Conservation (phyloP, 768 basidiomycete species). For the Albatrellus ellisii region DNA sequence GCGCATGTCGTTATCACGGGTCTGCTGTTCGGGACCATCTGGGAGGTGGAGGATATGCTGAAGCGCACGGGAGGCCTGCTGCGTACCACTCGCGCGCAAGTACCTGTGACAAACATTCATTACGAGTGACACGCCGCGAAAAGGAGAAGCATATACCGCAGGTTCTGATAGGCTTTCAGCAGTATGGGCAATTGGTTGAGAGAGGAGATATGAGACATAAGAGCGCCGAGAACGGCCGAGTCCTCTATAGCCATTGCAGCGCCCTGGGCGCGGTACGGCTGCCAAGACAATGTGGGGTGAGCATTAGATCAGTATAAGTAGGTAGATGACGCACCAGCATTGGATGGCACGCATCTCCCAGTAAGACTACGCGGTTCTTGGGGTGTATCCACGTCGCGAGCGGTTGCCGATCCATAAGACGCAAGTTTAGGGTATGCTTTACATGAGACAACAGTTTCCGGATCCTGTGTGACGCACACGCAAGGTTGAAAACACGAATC, state of each 20-base stretch:
- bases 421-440: slow-evolving; percentile 27
- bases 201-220: slow-evolving; percentile 34
- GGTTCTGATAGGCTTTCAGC: slow-evolving; percentile 35
- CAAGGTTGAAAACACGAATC: neutral
- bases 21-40: slow-evolving; percentile 39
- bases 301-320: neutral
- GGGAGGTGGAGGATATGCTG: slow-evolving; percentile 41
- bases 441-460: slow-evolving; percentile 25
- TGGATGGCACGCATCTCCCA: slow-evolving; percentile 31
- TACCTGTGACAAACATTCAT: slow-evolving; percentile 16
- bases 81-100: slow-evolving; percentile 34
- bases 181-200: slow-evolving; percentile 30
- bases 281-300: neutral
- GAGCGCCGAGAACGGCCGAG: slow-evolving; percentile 30
- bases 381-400: slow-evolving; percentile 27
- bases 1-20: slow-evolving; percentile 38
- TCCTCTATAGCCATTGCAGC: slow-evolving; percentile 38
- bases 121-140: neutral
- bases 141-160: slow-evolving; percentile 21
- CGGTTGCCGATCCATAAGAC: slow-evolving; percentile 29
- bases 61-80: slow-evolving; percentile 35
- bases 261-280: slow-evolving; percentile 31
- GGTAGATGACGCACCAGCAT: slow-evolving; percentile 23
- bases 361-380: slow-evolving; percentile 21
- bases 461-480: slow-evolving; percentile 14